A percentile compares a stretch with the other conserved stretches of the same genome.
These are phyloP conservation scores for Penicillium rolfsii DNA, from an alignment of 2,329 filamentous ascomycete genomes.

Conservation along the genomic window DNA sequence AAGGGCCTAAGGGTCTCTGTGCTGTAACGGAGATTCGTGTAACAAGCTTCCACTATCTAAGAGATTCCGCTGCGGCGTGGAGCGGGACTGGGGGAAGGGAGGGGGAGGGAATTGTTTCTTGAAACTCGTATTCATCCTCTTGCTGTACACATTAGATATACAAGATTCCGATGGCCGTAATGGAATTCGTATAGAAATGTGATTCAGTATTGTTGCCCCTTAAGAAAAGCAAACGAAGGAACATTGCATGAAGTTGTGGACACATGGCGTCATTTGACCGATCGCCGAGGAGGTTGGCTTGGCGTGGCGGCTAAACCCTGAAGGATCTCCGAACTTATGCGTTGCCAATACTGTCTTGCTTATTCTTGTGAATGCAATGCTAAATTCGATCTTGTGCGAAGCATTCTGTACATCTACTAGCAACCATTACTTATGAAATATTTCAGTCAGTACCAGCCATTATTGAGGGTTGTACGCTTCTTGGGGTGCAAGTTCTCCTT, in stretches of 20 bases:
- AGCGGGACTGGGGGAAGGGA: neutral
- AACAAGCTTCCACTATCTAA: neutral
- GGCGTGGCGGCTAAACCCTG: constrained; percentile 13
- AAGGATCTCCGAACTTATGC: neutral
- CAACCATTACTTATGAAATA: neutral
- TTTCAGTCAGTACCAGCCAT: neutral
- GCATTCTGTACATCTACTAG: neutral
- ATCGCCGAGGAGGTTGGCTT: constrained; percentile 10
- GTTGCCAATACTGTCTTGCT: neutral
- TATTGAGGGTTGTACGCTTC: neutral
- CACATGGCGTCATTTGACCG: constrained; percentile 22
- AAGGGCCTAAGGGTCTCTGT: neutral
- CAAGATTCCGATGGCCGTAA: no score
- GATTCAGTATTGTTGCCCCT: neutral
- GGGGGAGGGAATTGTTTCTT: no score
- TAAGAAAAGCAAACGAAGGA: neutral
- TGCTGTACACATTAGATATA: no score
- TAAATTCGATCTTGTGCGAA: neutral
- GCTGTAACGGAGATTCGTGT: neutral
- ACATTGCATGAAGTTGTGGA: constrained; percentile 15
- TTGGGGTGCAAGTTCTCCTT: neutral
- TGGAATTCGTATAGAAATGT: neutral
- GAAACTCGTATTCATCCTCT: neutral
- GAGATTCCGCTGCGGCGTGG: neutral
- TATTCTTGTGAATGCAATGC: neutral